Evolutionary conservation across 2,329 filamentous ascomycete genomes (phyloP).

Genomic region (Microsporum canis): DNA sequence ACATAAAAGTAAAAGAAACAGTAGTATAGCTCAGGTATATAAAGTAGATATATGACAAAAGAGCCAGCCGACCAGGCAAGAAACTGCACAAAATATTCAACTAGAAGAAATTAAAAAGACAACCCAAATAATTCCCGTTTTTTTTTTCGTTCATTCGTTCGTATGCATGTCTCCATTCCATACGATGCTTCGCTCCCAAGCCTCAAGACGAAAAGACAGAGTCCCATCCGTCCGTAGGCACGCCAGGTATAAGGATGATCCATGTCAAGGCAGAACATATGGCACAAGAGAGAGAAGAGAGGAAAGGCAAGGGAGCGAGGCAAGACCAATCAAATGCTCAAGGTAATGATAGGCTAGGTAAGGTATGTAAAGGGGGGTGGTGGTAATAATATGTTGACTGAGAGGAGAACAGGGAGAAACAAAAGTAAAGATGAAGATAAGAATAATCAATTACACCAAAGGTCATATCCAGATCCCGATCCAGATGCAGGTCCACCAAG

Average conservation of each 20-base stretch:
- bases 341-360: not conserved
- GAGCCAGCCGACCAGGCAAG: not conserved
- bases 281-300: not conserved
- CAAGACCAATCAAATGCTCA: not conserved
- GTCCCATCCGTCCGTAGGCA: not conserved
- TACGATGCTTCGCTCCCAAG: not conserved
- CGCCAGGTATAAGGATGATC: not conserved
- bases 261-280: not conserved
- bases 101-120: not conserved
- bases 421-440: not conserved
- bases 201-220: not conserved
- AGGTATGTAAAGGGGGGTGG: not conserved
- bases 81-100: not conserved
- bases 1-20: not conserved
- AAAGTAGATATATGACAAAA: not conserved
- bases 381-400: not conserved
- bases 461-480: not conserved
- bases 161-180: not conserved
- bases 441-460: not conserved
- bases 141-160: not conserved
- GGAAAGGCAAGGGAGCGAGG: not conserved
- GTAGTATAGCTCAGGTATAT: not conserved
- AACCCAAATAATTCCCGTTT: not conserved
- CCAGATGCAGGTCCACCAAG: conserved; percentile 3
- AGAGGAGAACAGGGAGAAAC: not conserved